Evolutionary conservation across 441 rosid genomes (phyloP).

Genomic region (Bocquillonia castaneifolia): DNA sequence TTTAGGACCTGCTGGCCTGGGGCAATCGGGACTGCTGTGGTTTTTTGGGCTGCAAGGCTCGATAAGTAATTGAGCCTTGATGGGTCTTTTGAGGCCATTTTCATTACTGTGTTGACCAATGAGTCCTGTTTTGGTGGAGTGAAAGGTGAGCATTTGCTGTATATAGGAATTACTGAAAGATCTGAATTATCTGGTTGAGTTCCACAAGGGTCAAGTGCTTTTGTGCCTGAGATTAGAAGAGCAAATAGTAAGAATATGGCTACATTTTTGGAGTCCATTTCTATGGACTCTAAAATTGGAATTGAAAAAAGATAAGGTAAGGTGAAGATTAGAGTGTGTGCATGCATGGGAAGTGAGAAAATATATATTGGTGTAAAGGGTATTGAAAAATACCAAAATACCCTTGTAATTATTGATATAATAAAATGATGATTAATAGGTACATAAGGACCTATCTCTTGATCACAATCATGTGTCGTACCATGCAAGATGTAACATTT

Average conservation of each 20-base stretch:
- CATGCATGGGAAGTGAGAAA: conserved; percentile 19
- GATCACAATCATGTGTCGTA: background rate
- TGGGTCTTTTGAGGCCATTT: conserved; percentile 57
- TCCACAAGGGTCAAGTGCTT: conserved; percentile 37
- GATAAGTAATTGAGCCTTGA: conserved; percentile 43
- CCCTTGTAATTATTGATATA: conserved; percentile 24
- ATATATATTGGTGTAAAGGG: conserved; percentile 11
- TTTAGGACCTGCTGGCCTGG: conserved; percentile 46
- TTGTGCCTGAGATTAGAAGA: conserved; percentile 32
- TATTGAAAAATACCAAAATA: conserved; percentile 23
- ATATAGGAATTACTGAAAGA: conserved; percentile 50
- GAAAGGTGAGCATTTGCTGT: conserved; percentile 63
- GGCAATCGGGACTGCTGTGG: conserved; percentile 46
- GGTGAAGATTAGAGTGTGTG: conserved; percentile 6
- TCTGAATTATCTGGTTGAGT: conserved; percentile 28
- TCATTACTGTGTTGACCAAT: conserved; percentile 37
- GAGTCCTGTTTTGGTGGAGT: conserved; percentile 41
- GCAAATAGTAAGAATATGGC: conserved; percentile 30
- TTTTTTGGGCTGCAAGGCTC: conserved; percentile 34
- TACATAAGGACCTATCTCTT: background rate
- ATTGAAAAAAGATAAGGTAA: background rate
- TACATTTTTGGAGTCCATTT: conserved; percentile 34
- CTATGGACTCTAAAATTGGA: conserved; percentile 7
- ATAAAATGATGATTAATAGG: background rate
- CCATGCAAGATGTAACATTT: background rate